Conservation (phyloP, 176 grass and related monocot species). For the Oryza officinalis region DNA sequence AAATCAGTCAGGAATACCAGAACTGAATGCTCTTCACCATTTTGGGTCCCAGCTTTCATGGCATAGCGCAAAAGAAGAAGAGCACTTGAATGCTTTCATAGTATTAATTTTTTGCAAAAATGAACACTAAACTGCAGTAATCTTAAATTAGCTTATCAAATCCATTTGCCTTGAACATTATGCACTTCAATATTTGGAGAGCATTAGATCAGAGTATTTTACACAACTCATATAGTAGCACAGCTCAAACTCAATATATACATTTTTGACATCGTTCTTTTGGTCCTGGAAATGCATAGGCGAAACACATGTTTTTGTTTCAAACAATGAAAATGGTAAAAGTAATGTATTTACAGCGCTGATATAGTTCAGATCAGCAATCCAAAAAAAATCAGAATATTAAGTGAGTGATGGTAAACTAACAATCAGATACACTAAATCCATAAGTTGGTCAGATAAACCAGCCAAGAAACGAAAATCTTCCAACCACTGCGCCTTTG, state of each 20-base stretch:
- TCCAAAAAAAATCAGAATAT: not conserved
- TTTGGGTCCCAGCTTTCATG: not conserved
- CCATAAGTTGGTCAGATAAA: not conserved
- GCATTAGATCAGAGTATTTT: not conserved
- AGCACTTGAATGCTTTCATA: not conserved
- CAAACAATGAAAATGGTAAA: not conserved
- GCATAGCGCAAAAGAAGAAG: slow-evolving; percentile 11
- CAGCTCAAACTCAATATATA: not conserved
- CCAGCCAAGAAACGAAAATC: not conserved
- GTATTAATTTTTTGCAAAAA: not conserved
- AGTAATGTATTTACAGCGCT: not conserved
- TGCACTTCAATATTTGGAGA: not conserved
- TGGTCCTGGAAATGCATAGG: not conserved
- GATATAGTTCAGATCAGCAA: not conserved
- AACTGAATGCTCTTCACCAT: not conserved
- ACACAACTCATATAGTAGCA: not conserved
- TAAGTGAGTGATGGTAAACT: not conserved
- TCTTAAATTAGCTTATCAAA: not conserved
- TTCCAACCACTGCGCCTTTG: slow-evolving; percentile 12
- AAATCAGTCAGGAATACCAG: not conserved
- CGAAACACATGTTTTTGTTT: not conserved
- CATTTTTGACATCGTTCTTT: not conserved
- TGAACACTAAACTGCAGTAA: not conserved
- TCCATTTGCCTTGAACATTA: not conserved
- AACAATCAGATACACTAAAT: not conserved